Evolutionary conservation across 1,139 yeast species (phyloP), one percentile per base, ranked within the genome.

Genomic region (Sugiyamaella sp.): DNA sequence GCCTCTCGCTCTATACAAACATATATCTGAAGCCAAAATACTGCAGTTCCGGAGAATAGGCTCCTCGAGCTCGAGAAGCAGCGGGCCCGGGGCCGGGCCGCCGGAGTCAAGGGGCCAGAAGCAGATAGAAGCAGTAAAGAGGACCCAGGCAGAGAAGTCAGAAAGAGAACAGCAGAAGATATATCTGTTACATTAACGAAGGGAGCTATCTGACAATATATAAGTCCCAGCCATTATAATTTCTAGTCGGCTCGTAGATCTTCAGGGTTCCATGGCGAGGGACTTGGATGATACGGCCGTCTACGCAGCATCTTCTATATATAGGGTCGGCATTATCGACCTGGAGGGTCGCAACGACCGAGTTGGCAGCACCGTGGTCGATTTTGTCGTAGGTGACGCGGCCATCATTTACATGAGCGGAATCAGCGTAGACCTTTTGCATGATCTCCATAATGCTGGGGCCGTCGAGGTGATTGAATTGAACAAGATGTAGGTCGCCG

Each of bases 381-480:
- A 71, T 35, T 24, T 54, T 49, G 19, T 50, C 40, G 58, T 73
- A 72, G 14, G 51, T 35, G 29, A 73, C 74, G 4, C 66, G 60
- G 1, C 64, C 58, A 52, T 80, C 78, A 0, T 69, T 47, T 1
- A 84, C 65, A 63, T 85, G 91, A 1, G 67, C 68, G 1, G 89
- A 89, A 4, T 76, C 63, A 47, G 79, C 71, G 65, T 88, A 88
- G 1, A 80, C 89, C 57, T 77, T 70, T 56, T 69, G 71, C 81
- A 89, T 81, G 16, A 86, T 73, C 9, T 77, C 76, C 76, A 84
- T 71, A 17, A 88, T 76, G 17, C 70, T 68, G 0, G 62, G 63
- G 1, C 72, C 63, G 0, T 64, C 54, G 8, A 77, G 66, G 21
- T 80, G 71, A 0, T 74, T 76, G 58, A 88, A 80, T 2, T 80